Conservation (phyloP, 192 early-diverging fungal species). For the Backusella westeae region DNA sequence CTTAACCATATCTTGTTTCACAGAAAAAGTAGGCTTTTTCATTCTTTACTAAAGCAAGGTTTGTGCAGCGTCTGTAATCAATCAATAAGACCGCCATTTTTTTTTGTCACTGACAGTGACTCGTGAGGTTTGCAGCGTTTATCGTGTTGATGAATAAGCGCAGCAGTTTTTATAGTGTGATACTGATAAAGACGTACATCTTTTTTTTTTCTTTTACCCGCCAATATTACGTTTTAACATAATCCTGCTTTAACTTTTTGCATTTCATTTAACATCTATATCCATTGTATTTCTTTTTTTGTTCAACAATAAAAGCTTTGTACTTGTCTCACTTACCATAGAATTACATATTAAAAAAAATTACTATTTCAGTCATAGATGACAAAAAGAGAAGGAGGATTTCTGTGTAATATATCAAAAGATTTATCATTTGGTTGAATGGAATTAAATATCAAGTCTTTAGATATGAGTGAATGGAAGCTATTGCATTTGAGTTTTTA, state of each 20-base stretch:
- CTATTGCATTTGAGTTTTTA: not conserved
- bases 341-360: not conserved
- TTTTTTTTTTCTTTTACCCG: not conserved
- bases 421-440: not conserved
- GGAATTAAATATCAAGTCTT: not conserved
- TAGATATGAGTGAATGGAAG: not conserved
- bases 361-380: not conserved
- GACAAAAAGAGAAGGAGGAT: not conserved
- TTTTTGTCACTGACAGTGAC: not conserved
- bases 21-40: not conserved
- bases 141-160: not conserved
- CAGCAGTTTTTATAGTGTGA: not conserved
- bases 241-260: not conserved
- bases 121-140: not conserved
- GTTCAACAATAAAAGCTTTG: not conserved
- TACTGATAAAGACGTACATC: not conserved
- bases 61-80: not conserved
- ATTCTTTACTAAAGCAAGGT: not conserved
- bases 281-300: not conserved
- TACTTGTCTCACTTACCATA: not conserved
- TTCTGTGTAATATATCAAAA: not conserved
- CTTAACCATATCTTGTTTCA: not conserved
- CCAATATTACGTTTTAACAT: not conserved
- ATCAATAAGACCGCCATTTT: not conserved
- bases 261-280: not conserved